Conservation (phyloP, 2,329 filamentous ascomycete species). For the Macrophomina tecta region DNA sequence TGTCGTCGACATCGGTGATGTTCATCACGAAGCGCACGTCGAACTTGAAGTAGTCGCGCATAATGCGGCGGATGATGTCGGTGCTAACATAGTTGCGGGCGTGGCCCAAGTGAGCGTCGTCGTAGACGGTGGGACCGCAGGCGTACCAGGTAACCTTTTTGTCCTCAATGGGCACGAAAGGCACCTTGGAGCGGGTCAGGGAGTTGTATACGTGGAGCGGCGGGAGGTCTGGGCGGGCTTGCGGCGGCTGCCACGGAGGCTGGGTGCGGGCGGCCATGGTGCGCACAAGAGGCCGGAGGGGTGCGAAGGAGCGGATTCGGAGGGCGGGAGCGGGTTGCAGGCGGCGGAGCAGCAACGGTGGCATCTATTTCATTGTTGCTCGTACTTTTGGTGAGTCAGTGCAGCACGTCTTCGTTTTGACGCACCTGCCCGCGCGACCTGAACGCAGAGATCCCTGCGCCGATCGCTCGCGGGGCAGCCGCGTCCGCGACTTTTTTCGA, state of each 20-base stretch:
- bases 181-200: constrained; percentile 74
- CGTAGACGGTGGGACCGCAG: constrained; percentile 83
- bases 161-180: constrained; percentile 75
- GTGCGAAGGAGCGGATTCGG: constrained; percentile 27
- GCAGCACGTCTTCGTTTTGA: constrained; percentile 18
- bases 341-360: constrained; percentile 28
- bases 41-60: constrained; percentile 83
- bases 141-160: constrained; percentile 83
- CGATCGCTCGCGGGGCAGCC: constrained; percentile 25
- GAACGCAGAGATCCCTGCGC: constrained; percentile 16
- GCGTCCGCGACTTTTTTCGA: constrained; percentile 25
- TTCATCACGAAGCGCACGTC: constrained; percentile 90
- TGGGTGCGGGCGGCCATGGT: constrained; percentile 44
- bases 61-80: constrained; percentile 83
- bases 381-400: constrained; percentile 17
- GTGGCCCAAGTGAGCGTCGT: constrained; percentile 82
- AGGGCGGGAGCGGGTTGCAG: constrained; percentile 32
- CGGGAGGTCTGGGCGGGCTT: constrained; percentile 46
- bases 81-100: constrained; percentile 90
- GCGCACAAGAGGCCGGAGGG: constrained; percentile 36
- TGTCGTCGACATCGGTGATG: constrained; percentile 68
- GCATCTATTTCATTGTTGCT: constrained; percentile 28
- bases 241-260: constrained; percentile 47
- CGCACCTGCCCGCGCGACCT: not conserved
- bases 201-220: constrained; percentile 80